Conservation (phyloP, 345 rosid species). For the Brassica juncea region DNA sequence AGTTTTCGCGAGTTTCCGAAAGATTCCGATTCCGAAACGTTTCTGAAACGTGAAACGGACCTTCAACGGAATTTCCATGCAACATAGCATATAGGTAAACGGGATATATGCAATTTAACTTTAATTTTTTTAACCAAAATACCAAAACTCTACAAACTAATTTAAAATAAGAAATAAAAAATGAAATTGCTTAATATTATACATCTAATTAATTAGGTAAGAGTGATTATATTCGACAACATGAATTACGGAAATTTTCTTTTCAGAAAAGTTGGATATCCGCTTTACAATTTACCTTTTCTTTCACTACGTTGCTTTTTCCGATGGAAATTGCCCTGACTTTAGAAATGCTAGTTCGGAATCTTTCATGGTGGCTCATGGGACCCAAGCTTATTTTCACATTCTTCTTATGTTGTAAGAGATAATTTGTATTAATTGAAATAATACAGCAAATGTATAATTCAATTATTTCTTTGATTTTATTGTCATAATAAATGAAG, state of each 20-base stretch:
- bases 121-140: too few species aligned
- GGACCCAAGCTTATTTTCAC: background rate
- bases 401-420: background rate
- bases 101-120: too few species aligned
- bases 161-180: background rate
- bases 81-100: too few species aligned
- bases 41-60: too few species aligned
- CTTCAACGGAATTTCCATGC: too few species aligned
- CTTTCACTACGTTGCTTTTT: background rate
- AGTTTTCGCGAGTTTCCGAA: too few species aligned
- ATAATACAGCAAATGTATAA: background rate
- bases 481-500: background rate
- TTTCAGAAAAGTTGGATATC: background rate
- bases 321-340: background rate
- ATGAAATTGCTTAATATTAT: background rate
- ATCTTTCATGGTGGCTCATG: slow-evolving; percentile 10
- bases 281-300: background rate
- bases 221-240: background rate
- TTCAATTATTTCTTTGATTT: background rate
- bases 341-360: background rate
- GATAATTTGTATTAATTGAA: background rate
- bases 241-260: background rate
- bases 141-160: too few species aligned
- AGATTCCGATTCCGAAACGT: too few species aligned
- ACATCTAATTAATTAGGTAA: background rate